A percentile compares a stretch with the other conserved stretches of the same genome.
These are phyloP conservation scores for Picochlorum sp. DNA, from an alignment of 139 green algal species.

Conservation along the genomic window DNA sequence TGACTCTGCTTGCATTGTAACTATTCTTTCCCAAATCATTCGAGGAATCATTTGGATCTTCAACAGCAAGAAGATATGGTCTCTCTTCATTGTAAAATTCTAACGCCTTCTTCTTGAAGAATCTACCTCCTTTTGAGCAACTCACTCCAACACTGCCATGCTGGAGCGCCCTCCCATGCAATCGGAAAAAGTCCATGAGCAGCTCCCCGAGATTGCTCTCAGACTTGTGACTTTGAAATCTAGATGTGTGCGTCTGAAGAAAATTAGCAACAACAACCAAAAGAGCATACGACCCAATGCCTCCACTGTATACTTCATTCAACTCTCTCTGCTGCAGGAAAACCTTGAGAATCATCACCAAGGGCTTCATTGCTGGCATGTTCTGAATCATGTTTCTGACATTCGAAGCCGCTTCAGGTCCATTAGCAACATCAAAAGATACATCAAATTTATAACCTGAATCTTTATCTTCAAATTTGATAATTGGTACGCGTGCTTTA, in stretches of 20 bases:
- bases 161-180: constrained; percentile 58
- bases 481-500: constrained; percentile 87
- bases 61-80: constrained; percentile 56
- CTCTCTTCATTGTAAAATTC: constrained; percentile 24
- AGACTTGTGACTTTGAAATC: not conserved
- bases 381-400: constrained; percentile 47
- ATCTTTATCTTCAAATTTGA: constrained; percentile 82
- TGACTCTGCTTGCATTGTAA: constrained; percentile 51
- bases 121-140: constrained; percentile 34
- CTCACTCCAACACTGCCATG: constrained; percentile 18
- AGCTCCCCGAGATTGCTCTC: constrained; percentile 75
- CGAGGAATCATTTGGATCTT: constrained; percentile 65
- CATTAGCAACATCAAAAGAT: constrained; percentile 83
- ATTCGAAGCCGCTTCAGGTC: constrained; percentile 35
- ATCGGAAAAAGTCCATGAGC: constrained; percentile 85
- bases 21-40: constrained; percentile 62
- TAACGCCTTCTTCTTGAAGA: constrained; percentile 39
- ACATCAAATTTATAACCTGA: constrained; percentile 81
- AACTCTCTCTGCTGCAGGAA: constrained; percentile 90
- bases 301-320: constrained; percentile 92
- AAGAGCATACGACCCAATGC: constrained; percentile 87
- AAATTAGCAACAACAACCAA: constrained; percentile 83
- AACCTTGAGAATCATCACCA: constrained; percentile 76
- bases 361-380: constrained; percentile 67
- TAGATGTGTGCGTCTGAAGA: constrained; percentile 63